Evolutionary conservation across 2,329 filamentous ascomycete species (phyloP).

Genomic region (Ambrosiella beaveri): DNA sequence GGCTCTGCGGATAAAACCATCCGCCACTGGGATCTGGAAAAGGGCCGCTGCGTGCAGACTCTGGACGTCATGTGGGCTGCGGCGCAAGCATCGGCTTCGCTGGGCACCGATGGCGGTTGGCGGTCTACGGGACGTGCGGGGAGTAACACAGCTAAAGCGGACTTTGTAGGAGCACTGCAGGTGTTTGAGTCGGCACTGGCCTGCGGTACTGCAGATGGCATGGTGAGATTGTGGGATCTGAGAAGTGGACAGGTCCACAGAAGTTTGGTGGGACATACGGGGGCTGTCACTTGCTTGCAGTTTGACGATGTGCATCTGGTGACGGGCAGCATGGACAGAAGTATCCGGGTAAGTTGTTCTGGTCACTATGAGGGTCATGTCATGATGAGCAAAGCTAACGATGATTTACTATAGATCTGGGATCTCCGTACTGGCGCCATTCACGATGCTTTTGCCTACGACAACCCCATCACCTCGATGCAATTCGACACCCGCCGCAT

Average conservation of each 20-base stretch:
- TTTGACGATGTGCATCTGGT: constrained; percentile 94
- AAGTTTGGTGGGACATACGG: constrained; percentile 88
- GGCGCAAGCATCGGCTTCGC: constrained; percentile 63
- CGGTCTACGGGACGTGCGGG: constrained; percentile 47
- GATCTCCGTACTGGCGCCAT: constrained; percentile 93
- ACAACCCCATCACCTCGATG: constrained; percentile 82
- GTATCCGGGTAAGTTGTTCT: constrained; percentile 60
- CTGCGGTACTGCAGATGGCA: constrained; percentile 90
- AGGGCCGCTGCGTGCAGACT: constrained; percentile 93
- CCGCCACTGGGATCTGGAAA: constrained; percentile 92
- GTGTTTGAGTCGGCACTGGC: constrained; percentile 92
- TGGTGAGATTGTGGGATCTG: constrained; percentile 94
- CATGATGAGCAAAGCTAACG: not conserved
- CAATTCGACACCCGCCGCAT: constrained; percentile 90
- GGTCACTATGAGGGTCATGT: not conserved
- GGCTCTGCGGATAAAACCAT: constrained; percentile 95
- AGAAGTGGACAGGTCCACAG: constrained; percentile 93
- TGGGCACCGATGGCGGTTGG: constrained; percentile 51
- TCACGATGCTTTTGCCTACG: constrained; percentile 89
- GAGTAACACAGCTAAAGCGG: constrained; percentile 34
- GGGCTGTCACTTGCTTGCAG: constrained; percentile 81
- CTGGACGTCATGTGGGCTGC: constrained; percentile 96
- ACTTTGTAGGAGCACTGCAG: constrained; percentile 88
- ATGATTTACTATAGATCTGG: constrained; percentile 58
- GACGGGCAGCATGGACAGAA: constrained; percentile 81